phyloP scores from a whole-genome alignment of 805 yeast genomes.

The Metschnikowia picachoensis region DNA sequence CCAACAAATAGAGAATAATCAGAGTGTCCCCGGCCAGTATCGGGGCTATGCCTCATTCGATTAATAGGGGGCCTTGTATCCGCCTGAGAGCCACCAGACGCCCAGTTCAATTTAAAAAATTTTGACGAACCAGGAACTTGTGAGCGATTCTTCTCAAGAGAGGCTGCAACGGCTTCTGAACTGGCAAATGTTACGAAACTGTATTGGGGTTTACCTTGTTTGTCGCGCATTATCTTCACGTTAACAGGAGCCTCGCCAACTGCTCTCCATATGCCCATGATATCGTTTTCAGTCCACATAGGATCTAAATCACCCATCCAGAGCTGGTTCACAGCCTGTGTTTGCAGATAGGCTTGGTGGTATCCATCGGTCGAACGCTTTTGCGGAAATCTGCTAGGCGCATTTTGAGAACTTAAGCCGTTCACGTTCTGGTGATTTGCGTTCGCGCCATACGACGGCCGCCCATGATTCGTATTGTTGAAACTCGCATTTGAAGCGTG shows the following conservation, averaged over 20 bases:
- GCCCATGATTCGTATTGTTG: background rate
- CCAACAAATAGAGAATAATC: slow-evolving; percentile 82
- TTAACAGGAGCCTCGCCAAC: slow-evolving; percentile 58
- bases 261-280: slow-evolving; percentile 65
- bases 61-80: background rate
- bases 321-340: slow-evolving; percentile 34
- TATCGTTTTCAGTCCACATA: slow-evolving; percentile 69
- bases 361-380: slow-evolving; percentile 9
- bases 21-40: background rate
- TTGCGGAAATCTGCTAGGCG: slow-evolving; percentile 1
- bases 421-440: background rate
- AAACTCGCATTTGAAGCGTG: background rate
- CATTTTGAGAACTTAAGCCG: background rate
- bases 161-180: slow-evolving; percentile 58
- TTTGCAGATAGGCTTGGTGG: slow-evolving; percentile 18
- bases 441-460: background rate
- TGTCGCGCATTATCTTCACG: slow-evolving; percentile 72
- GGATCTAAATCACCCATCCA: slow-evolving; percentile 95
- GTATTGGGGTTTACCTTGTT: slow-evolving; percentile 44
- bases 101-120: slow-evolving; percentile 74
- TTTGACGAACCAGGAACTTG: slow-evolving; percentile 60
- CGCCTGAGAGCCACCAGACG: slow-evolving; percentile 48
- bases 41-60: slow-evolving; percentile 1
- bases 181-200: slow-evolving; percentile 76
- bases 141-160: slow-evolving; percentile 64